Conservation (phyloP, 106 monocot genomes). For the Platanthera zijinensis region DNA sequence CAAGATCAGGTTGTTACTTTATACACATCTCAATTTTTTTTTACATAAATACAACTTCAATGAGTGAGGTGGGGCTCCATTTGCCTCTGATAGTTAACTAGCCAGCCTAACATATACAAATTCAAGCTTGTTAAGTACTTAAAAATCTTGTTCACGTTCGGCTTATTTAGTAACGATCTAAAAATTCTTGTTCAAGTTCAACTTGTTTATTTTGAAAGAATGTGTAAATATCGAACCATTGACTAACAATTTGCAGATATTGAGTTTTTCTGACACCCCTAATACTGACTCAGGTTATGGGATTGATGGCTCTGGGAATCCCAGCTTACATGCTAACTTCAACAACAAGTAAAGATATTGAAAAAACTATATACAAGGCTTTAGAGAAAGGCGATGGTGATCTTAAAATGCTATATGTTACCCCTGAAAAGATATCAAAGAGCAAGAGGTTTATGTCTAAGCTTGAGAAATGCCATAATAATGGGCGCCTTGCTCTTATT, state of each 20-base stretch:
- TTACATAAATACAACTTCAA: background rate
- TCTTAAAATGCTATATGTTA: constrained; percentile 92
- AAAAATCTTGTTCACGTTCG: no score
- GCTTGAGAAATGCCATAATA: constrained; percentile 92
- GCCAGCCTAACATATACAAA: no score
- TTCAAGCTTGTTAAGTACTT: no score
- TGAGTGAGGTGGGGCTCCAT: background rate
- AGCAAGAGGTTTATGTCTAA: constrained; percentile 99
- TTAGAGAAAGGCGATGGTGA: constrained; percentile 93
- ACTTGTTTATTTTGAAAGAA: no score
- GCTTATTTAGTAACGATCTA: no score
- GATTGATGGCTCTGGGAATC: constrained; percentile 79
- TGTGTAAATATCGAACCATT: no score
- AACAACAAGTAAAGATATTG: constrained; percentile 76
- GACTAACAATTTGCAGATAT: no score
- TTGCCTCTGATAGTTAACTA: no score
- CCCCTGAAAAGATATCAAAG: constrained; percentile 99
- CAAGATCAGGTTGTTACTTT: constrained; percentile 76
- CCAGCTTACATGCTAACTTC: constrained; percentile 87
- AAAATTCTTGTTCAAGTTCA: no score
- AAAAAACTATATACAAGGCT: constrained; percentile 72
- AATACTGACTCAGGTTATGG: constrained; percentile 66
- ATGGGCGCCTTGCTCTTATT: constrained; percentile 86
- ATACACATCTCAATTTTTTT: background rate
- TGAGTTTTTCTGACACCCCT: background rate